Evolutionary conservation across 2,329 filamentous ascomycete species (phyloP), one percentile per base, ranked within the genome.

Genomic region (Annulohypoxylon truncatum): DNA sequence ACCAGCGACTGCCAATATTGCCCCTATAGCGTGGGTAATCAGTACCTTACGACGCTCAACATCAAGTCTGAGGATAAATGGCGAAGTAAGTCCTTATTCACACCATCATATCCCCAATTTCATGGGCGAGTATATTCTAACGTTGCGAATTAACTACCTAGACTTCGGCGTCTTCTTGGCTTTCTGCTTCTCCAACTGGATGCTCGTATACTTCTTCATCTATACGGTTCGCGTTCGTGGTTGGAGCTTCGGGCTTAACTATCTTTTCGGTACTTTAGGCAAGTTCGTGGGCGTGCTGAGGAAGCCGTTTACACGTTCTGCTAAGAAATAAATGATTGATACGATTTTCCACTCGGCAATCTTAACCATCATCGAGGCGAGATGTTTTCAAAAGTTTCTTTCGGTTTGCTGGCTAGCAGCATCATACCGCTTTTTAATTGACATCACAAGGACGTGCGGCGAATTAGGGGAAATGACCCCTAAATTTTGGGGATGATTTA

Each of bases 121-220:
- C 1, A 20, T 20, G 24, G 31, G 12, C 12, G 20, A 28, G 12
- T 35, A 18, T 12, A 12, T 66, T 40, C 64, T 62, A 65, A 59
- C 48, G 28, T 9, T 2, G 9, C 10, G 62, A 26, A 2, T 1
- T 8, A 24, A 35, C 15, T n/a, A 24, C 29, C 15, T n/a, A 79
- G 79, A 82, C 52, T 91, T 93, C 71, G 91, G 90, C 6, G 89
- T 93, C 65, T 92, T 93, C 80, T 71, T 92, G 7, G 88, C 86
- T 1, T 94, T 93, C 75, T 87, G 87, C 55, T 79, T 91, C 12
- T 89, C 86, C 53, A 93, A 93, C 74, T 93, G 89, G 88, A 79
- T 84, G 40, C 77, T 93, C 57, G 90, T 93, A 0, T 92, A 92
- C 76, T 92, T 93, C 79, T 93, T 94, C 74, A 88, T 93, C 61